Evolutionary conservation across 768 basidiomycete species (phyloP).

Genomic region (Lactifluus echinatus): DNA sequence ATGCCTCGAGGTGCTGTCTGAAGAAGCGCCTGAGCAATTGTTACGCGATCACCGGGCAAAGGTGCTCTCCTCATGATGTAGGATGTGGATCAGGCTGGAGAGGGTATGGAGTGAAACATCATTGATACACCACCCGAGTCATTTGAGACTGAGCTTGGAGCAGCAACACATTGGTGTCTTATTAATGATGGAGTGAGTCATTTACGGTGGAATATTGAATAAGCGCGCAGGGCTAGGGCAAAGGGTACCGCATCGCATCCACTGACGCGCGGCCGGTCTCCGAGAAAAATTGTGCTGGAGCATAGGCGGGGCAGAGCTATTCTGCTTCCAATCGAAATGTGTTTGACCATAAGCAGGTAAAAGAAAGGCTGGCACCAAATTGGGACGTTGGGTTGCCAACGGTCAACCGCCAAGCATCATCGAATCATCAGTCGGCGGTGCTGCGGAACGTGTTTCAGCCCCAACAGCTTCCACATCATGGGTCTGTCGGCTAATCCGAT

Average conservation of each 20-base stretch:
- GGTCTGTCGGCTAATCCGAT: background rate
- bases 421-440: conserved; percentile 7
- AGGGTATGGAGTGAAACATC: background rate
- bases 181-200: background rate
- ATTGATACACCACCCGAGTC: no score
- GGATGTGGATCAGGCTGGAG: no score
- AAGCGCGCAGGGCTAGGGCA: conserved; percentile 20
- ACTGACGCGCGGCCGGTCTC: background rate
- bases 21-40: background rate
- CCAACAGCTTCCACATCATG: background rate
- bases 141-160: background rate
- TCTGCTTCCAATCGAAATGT: background rate
- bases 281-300: background rate
- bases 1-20: conserved; percentile 8
- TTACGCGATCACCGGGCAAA: background rate
- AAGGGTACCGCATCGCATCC: background rate
- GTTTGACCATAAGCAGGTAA: background rate
- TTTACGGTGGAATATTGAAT: background rate
- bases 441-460: conserved; percentile 13
- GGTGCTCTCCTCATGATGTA: background rate
- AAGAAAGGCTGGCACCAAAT: conserved; percentile 1
- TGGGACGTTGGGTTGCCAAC: background rate
- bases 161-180: background rate
- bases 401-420: background rate
- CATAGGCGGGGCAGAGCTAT: background rate